These are phyloP conservation scores for Phlebopus sp. DNA, from an alignment of 1,284 basidiomycete genomes.

Conservation along the genomic window DNA sequence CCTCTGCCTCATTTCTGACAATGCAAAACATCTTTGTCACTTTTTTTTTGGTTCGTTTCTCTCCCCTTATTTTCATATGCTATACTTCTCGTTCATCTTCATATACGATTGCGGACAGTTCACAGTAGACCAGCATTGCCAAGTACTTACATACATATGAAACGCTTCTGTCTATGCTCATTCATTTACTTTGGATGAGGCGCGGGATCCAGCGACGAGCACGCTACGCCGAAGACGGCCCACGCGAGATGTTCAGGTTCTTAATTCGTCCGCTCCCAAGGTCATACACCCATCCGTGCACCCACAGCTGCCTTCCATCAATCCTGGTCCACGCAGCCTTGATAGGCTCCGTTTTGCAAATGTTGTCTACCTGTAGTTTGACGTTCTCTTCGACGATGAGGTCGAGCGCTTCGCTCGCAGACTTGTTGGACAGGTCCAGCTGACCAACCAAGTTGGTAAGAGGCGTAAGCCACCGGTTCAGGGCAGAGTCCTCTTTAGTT, in stretches of 20 bases:
- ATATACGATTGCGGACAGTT: constrained; percentile 18
- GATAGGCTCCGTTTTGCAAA: constrained; percentile 64
- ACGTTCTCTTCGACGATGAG: constrained; percentile 77
- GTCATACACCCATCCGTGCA: constrained; percentile 88
- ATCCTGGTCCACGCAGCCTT: constrained; percentile 64
- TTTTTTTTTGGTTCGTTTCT: not conserved
- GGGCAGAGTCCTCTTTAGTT: constrained; percentile 42
- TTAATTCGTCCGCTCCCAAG: constrained; percentile 65
- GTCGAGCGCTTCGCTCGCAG: constrained; percentile 46
- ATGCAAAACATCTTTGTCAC: constrained; percentile 14
- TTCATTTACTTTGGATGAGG: not conserved
- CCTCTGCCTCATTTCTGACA: constrained; percentile 11
- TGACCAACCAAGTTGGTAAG: constrained; percentile 57
- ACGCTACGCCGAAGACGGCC: not conserved
- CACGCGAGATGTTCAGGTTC: constrained; percentile 60
- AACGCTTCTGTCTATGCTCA: not conserved
- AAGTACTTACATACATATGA: constrained; percentile 7
- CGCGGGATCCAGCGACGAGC: not conserved
- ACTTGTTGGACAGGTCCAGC: constrained; percentile 43
- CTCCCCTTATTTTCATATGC: constrained; percentile 4
- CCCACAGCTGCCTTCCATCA: constrained; percentile 59
- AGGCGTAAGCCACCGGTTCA: constrained; percentile 73
- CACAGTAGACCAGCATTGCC: constrained; percentile 9
- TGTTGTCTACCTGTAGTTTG: constrained; percentile 69
- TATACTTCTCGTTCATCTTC: not conserved